Evolutionary conservation across 108 stramenopile species (phyloP).

Genomic region (Aureococcus anophagefferens): DNA sequence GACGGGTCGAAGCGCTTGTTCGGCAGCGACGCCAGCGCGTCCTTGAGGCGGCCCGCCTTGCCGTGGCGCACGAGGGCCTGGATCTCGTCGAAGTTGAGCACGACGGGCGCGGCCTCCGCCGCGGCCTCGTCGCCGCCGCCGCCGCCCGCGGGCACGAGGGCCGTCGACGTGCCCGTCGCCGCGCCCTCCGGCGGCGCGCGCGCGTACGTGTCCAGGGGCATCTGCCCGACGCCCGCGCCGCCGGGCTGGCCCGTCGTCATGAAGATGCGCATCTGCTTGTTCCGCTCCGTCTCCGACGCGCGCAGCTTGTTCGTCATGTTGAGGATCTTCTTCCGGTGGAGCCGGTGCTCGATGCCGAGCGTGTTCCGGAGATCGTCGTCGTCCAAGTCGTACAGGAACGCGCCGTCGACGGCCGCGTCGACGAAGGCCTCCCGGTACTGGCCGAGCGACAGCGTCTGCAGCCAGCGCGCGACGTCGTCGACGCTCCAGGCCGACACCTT

Average conservation of each 20-base stretch:
- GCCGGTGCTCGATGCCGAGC: slow-evolving; percentile 71
- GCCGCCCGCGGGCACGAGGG: not conserved
- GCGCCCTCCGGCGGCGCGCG: not conserved
- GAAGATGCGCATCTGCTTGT: slow-evolving; percentile 16
- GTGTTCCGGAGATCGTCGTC: slow-evolving; percentile 76
- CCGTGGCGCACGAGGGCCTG: slow-evolving; percentile 50
- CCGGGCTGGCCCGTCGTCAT: slow-evolving; percentile 1
- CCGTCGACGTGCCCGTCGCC: not conserved
- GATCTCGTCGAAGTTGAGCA: slow-evolving; percentile 17
- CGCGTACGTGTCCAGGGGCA: not conserved
- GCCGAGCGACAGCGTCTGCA: slow-evolving; percentile 56
- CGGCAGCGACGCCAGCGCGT: slow-evolving; percentile 53
- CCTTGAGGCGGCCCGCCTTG: slow-evolving; percentile 52
- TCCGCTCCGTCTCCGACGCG: slow-evolving; percentile 26
- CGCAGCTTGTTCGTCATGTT: slow-evolving; percentile 14
- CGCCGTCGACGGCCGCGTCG: slow-evolving; percentile 72
- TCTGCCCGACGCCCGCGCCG: not conserved
- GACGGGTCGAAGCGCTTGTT: slow-evolving; percentile 45
- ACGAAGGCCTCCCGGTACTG: slow-evolving; percentile 68
- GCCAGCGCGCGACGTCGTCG: slow-evolving; percentile 70
- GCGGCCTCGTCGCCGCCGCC: not conserved
- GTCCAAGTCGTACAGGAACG: slow-evolving; percentile 70
- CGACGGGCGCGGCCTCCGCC: not conserved
- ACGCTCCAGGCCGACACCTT: slow-evolving; percentile 67
- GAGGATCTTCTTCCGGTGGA: slow-evolving; percentile 82